These are phyloP conservation scores for Candida hungchunana DNA, from an alignment of 805 yeast species.

Conservation along the genomic window DNA sequence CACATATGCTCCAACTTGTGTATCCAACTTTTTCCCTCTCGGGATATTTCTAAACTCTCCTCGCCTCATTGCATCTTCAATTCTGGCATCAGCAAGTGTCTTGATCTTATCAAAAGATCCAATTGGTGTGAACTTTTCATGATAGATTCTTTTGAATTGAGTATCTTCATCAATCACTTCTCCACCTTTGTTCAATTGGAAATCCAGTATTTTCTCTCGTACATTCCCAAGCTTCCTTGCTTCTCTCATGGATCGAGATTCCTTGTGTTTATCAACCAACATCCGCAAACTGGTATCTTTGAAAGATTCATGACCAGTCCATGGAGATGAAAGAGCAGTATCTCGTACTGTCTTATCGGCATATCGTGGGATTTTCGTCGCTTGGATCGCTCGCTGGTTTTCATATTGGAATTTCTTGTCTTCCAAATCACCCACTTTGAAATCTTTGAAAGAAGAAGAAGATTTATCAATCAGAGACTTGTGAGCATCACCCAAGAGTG, in stretches of 20 bases:
- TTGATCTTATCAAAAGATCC: constrained; percentile 42
- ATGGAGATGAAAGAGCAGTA: constrained; percentile 47
- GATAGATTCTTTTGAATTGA: constrained; percentile 53
- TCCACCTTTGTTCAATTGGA: constrained; percentile 36
- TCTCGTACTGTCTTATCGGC: constrained; percentile 43
- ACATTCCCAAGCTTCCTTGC: constrained; percentile 50
- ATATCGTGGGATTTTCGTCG: constrained; percentile 38
- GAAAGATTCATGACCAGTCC: constrained; percentile 53
- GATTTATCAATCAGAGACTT: constrained; percentile 25
- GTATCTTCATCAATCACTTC: constrained; percentile 34
- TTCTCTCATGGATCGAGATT: constrained; percentile 27
- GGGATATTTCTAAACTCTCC: constrained; percentile 65
- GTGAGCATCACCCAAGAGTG: constrained; percentile 22
- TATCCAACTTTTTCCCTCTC: constrained; percentile 58
- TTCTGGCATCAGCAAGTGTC: constrained; percentile 69
- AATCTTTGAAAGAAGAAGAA: constrained; percentile 23
- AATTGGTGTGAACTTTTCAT: constrained; percentile 49
- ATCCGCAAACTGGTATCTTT: constrained; percentile 48
- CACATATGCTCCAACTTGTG: constrained; percentile 46
- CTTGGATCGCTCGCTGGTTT: constrained; percentile 38
- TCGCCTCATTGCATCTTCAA: constrained; percentile 66
- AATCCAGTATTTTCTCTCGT: constrained; percentile 62
- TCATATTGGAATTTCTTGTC: constrained; percentile 33
- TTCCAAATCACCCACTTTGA: constrained; percentile 25
- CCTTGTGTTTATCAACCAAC: constrained; percentile 50